Percentiles rank a stretch among this genome's conserved stretches.
Conservation (phyloP, 176 grass and related monocot species). For the Stipa capillata region DNA sequence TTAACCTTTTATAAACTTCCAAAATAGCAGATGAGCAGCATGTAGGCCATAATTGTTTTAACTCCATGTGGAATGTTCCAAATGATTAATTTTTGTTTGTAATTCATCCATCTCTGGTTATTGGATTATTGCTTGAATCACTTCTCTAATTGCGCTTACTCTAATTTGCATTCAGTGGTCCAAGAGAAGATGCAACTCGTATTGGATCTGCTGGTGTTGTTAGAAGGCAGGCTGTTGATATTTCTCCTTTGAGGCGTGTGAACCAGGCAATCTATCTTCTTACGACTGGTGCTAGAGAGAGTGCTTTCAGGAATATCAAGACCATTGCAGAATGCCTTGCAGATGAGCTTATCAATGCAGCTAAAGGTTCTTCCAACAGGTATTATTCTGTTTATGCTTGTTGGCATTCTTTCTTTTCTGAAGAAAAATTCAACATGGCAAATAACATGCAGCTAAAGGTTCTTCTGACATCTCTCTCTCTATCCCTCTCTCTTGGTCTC, state of each 20-base stretch:
- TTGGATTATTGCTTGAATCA: neutral
- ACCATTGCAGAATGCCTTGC: conserved; percentile 84
- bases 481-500: no score
- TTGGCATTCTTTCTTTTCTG: neutral
- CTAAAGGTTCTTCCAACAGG: conserved; percentile 81
- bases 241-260: conserved; percentile 65
- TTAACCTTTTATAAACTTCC: no score
- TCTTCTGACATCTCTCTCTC: neutral
- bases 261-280: conserved; percentile 84
- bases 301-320: conserved; percentile 79
- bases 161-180: conserved; percentile 19
- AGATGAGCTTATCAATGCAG: conserved; percentile 67
- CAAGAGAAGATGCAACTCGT: conserved; percentile 61
- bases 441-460: neutral
- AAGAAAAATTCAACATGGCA: neutral
- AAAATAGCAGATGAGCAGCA: neutral
- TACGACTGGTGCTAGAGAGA: conserved; percentile 71
- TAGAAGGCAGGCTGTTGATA: conserved; percentile 83
- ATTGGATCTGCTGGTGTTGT: conserved; percentile 86
- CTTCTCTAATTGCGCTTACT: neutral
- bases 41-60: neutral
- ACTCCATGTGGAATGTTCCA: neutral
- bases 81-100: neutral
- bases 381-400: neutral
- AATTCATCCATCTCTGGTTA: neutral